phyloP scores from a whole-genome alignment of 129 eudicot genomes.

The Silybum marianum region DNA sequence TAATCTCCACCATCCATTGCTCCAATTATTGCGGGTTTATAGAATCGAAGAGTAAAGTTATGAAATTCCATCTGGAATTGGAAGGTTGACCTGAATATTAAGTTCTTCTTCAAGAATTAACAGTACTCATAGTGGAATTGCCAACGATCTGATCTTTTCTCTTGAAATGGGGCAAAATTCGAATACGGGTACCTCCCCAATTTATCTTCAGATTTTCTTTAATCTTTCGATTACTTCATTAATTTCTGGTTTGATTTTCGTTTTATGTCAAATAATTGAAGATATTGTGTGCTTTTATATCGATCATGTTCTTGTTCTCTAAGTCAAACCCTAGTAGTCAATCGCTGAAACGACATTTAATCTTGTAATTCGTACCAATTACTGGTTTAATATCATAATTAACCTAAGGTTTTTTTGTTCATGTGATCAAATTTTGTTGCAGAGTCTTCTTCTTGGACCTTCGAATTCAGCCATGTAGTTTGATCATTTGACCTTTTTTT shows the following conservation, averaged over 20 bases:
- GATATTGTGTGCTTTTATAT: background rate
- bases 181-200: slow-evolving; percentile 27
- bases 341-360: background rate
- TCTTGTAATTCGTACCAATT: slow-evolving; percentile 14
- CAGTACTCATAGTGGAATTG: slow-evolving; percentile 6
- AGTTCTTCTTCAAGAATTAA: background rate
- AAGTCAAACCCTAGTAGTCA: slow-evolving; percentile 22
- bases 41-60: background rate
- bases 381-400: slow-evolving; percentile 13
- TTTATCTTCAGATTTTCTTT: background rate
- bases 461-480: background rate
- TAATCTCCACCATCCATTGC: background rate
- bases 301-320: slow-evolving; percentile 19
- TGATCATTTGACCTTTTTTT: background rate
- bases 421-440: background rate
- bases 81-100: slow-evolving; percentile 7
- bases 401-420: background rate
- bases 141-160: slow-evolving; percentile 12
- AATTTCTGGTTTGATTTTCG: background rate
- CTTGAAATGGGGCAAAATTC: slow-evolving; percentile 21
- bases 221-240: slow-evolving; percentile 10
- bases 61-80: slow-evolving; percentile 3
- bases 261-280: slow-evolving; percentile 2
- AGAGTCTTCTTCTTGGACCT: background rate
- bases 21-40: background rate